Percentiles rank a stretch among this genome's conserved stretches.
These are phyloP conservation scores for Alloascoidea africana DNA, from an alignment of 805 yeast species.

Conservation along the genomic window DNA sequence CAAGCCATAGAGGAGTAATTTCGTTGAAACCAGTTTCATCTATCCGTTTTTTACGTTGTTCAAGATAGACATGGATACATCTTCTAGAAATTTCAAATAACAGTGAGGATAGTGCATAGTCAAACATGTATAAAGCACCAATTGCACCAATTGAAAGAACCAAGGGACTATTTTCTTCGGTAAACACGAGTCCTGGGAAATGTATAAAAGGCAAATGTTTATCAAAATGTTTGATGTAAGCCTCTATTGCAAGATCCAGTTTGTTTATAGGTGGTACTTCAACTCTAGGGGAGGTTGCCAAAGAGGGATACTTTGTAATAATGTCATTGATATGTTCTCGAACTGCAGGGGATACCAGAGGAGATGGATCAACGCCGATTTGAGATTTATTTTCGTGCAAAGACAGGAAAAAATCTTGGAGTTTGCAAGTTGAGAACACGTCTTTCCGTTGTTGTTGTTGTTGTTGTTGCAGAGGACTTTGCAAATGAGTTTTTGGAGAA, in stretches of 20 bases:
- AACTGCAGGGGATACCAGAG: too few relatives aligned
- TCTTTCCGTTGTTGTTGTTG: too few relatives aligned
- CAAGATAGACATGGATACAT: conserved; percentile 73
- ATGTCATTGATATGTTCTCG: too few relatives aligned
- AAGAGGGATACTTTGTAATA: too few relatives aligned
- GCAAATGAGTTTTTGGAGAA: too few relatives aligned
- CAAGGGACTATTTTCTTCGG: conserved; percentile 45
- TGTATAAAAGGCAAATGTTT: conserved; percentile 78
- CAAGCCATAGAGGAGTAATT: conserved; percentile 60
- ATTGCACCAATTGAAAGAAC: conserved; percentile 75
- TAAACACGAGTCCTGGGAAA: conserved; percentile 37
- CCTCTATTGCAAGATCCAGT: conserved; percentile 57
- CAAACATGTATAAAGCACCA: conserved; percentile 78
- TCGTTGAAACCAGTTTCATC: too few relatives aligned
- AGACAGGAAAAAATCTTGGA: too few relatives aligned
- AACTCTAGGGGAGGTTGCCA: too few relatives aligned
- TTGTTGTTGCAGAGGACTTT: too few relatives aligned
- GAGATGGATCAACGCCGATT: too few relatives aligned
- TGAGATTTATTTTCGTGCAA: too few relatives aligned
- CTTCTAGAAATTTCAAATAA: conserved; percentile 79
- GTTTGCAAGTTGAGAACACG: too few relatives aligned
- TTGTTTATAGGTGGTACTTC: conserved; percentile 69
- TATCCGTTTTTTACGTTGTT: conserved; percentile 40
- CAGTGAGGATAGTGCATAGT: conserved; percentile 68
- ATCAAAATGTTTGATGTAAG: conserved; percentile 67